Conservation (phyloP, 2,329 filamentous ascomycete species). For the Fusarium sororula region DNA sequence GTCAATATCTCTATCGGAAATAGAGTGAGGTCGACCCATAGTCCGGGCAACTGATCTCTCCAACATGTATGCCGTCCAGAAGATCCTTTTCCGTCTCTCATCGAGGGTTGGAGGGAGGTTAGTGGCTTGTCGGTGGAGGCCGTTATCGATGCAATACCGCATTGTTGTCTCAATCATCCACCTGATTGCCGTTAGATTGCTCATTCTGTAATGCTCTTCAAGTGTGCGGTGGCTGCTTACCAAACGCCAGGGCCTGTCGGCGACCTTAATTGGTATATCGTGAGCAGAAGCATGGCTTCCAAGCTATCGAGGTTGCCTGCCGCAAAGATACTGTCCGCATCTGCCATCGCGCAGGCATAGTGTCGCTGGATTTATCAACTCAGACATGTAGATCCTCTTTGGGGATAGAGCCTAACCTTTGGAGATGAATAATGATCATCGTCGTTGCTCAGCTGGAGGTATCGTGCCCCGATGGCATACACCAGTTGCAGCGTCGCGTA, state of each 20-base stretch:
- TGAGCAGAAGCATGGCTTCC: neutral
- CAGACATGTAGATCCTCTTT: fast-evolving
- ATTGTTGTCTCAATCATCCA: slow-evolving; percentile 3
- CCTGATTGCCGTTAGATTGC: neutral
- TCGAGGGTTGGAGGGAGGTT: neutral
- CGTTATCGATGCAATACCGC: neutral
- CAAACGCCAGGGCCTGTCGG: neutral
- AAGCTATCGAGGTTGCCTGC: neutral
- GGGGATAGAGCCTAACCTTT: neutral
- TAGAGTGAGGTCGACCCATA: slow-evolving; percentile 3
- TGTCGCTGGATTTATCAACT: neutral
- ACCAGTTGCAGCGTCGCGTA: neutral
- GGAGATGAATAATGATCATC: neutral
- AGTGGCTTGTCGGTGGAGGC: neutral
- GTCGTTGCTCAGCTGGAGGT: neutral
- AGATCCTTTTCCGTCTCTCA: neutral
- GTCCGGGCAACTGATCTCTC: neutral
- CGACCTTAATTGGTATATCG: slow-evolving; percentile 1
- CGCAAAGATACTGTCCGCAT: neutral
- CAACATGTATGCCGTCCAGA: slow-evolving; percentile 4
- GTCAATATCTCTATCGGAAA: slow-evolving; percentile 1
- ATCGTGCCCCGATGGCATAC: neutral
- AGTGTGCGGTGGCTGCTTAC: neutral
- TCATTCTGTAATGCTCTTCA: fast-evolving
- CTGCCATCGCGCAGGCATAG: neutral